Conservation (phyloP, 2,329 filamentous ascomycete genomes). For the Pseudonectria buxi region DNA sequence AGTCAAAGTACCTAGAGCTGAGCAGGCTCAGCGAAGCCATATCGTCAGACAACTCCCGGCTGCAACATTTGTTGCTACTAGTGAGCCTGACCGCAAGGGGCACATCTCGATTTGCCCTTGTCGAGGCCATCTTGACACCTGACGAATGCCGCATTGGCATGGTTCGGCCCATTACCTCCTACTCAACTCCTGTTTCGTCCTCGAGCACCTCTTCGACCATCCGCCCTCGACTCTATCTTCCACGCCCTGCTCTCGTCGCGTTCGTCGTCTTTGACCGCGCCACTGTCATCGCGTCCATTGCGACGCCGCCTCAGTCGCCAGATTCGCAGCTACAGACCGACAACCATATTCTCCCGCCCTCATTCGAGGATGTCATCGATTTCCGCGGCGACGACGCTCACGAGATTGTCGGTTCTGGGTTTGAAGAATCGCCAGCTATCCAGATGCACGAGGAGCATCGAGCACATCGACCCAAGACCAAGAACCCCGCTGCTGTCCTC, state of each 20-base stretch:
- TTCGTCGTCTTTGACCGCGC: slow-evolving; percentile 76
- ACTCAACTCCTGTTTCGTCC: slow-evolving; percentile 45
- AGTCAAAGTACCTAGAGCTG: slow-evolving; percentile 42
- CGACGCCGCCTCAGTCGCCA: slow-evolving; percentile 59
- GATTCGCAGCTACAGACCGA: slow-evolving; percentile 69
- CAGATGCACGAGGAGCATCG: slow-evolving; percentile 39
- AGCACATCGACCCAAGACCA: slow-evolving; percentile 46
- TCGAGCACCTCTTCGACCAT: slow-evolving; percentile 27
- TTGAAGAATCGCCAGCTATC: slow-evolving; percentile 47
- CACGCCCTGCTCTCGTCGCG: slow-evolving; percentile 70
- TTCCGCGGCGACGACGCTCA: slow-evolving; percentile 60
- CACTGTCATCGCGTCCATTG: slow-evolving; percentile 69
- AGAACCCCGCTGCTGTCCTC: slow-evolving; percentile 56
- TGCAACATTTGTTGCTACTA: slow-evolving; percentile 56
- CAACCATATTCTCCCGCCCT: slow-evolving; percentile 53
- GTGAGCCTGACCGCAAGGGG: slow-evolving; percentile 48
- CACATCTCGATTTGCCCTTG: slow-evolving; percentile 60
- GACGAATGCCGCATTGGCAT: slow-evolving; percentile 52
- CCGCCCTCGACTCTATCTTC: slow-evolving; percentile 66
- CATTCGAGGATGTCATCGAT: slow-evolving; percentile 82
- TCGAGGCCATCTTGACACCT: slow-evolving; percentile 60
- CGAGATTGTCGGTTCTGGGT: slow-evolving; percentile 57
- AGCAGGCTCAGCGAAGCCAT: slow-evolving; percentile 46
- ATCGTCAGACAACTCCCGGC: slow-evolving; percentile 41
- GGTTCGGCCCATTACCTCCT: slow-evolving; percentile 62